phyloP scores from a whole-genome alignment of 1,284 basidiomycete genomes.

The Ganoderma lucidum region DNA sequence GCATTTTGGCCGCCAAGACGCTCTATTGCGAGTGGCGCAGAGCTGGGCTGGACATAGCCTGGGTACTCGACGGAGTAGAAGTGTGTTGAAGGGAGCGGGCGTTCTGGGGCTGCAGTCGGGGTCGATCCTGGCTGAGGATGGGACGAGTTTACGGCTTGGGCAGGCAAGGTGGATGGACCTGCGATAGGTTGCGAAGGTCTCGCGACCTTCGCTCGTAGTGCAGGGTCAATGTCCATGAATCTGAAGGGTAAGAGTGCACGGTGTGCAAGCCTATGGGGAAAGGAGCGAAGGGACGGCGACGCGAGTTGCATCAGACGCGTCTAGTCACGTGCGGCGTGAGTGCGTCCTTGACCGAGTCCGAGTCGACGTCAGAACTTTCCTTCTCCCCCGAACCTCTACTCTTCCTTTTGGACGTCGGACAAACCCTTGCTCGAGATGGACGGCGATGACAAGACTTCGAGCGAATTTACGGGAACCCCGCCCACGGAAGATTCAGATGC shows the following conservation, averaged over 20 bases:
- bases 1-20: constrained; percentile 73
- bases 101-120: constrained; percentile 46
- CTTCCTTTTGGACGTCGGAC: background rate
- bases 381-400: background rate
- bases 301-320: constrained; percentile 21
- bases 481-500: background rate
- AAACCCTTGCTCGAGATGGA: constrained; percentile 16
- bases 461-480: background rate
- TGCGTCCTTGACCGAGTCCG: background rate
- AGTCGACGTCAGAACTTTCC: background rate
- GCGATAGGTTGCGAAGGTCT: constrained; percentile 17
- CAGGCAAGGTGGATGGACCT: constrained; percentile 2
- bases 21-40: constrained; percentile 68
- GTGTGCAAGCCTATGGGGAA: background rate
- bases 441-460: background rate
- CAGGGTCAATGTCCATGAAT: constrained; percentile 13
- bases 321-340: constrained; percentile 24
- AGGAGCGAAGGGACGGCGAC: background rate
- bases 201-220: constrained; percentile 7
- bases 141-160: background rate
- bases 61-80: constrained; percentile 92
- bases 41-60: constrained; percentile 76
- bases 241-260: background rate
- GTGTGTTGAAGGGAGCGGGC: constrained; percentile 63
- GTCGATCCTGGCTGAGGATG: background rate